A percentile compares a stretch with the other conserved stretches of the same genome.
Evolutionary conservation across 495 filamentous ascomycete species (phyloP).

Genomic region (Diplogelasinospora grovesii): DNA sequence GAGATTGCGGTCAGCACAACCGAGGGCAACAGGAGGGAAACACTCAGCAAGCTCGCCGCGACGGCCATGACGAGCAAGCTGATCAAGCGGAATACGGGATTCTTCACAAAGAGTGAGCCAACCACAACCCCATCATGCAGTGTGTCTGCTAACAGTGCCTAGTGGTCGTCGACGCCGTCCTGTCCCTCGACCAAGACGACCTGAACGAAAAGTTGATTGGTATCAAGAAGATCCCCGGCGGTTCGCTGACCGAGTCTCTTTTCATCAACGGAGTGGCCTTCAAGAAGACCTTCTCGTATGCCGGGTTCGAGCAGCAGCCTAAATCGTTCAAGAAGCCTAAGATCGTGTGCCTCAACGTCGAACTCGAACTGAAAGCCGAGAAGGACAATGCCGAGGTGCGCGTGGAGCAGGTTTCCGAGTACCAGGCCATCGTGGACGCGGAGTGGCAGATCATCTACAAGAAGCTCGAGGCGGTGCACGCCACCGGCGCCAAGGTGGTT

Average conservation of each 20-base stretch:
- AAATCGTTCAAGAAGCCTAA: conserved; percentile 90
- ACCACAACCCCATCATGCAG: not conserved
- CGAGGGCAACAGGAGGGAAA: conserved; percentile 83
- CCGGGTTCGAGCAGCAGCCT: conserved; percentile 97
- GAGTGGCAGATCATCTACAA: conserved; percentile 99
- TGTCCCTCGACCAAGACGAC: conserved; percentile 95
- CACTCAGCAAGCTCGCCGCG: conserved; percentile 77
- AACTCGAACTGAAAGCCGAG: conserved; percentile 94
- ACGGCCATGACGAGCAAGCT: conserved; percentile 99
- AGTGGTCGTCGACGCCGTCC: conserved; percentile 98
- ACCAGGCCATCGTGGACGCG: conserved; percentile 97
- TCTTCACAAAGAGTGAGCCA: conserved; percentile 89
- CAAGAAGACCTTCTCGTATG: conserved; percentile 99
- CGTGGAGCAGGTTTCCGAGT: conserved; percentile 97
- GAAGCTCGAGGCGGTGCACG: conserved; percentile 89
- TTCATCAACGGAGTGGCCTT: conserved; percentile 98
- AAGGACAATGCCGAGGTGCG: conserved; percentile 98
- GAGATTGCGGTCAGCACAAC: conserved; percentile 88
- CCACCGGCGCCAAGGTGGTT: conserved; percentile 93
- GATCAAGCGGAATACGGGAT: conserved; percentile 92
- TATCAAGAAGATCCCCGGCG: conserved; percentile 94
- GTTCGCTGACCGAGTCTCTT: conserved; percentile 91
- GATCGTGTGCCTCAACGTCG: conserved; percentile 94
- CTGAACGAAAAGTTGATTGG: conserved; percentile 97
- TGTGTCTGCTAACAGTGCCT: not conserved